Percentiles rank a stretch among this genome's conserved stretches.
These are phyloP conservation scores for Galerina sulciceps DNA, from an alignment of 768 basidiomycete species.

Conservation along the genomic window DNA sequence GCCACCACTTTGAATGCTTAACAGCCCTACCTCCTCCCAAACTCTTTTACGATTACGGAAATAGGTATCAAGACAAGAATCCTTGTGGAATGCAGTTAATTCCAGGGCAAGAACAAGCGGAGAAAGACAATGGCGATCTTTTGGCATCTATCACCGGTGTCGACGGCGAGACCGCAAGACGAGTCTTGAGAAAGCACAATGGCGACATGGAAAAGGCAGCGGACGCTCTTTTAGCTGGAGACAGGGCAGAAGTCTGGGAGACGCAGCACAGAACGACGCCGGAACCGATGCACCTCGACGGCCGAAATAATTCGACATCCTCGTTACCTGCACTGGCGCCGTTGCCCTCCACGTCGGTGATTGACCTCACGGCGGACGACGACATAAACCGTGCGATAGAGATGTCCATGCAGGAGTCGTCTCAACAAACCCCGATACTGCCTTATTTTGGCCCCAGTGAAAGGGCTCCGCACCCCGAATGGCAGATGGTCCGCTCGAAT, in stretches of 20 bases:
- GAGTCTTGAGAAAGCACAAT: slow-evolving; percentile 63
- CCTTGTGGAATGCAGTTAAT: slow-evolving; percentile 24
- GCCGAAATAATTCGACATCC: slow-evolving; percentile 15
- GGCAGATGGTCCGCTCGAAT: slow-evolving; percentile 74
- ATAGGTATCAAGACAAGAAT: too few relatives aligned
- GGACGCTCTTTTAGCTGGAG: slow-evolving; percentile 56
- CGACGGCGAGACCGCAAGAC: slow-evolving; percentile 51
- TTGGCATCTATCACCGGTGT: slow-evolving; percentile 37
- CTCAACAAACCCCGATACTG: slow-evolving; percentile 32
- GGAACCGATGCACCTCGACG: slow-evolving; percentile 29
- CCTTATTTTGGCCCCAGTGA: slow-evolving; percentile 62
- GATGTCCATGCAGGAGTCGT: slow-evolving; percentile 51
- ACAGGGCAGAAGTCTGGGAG: slow-evolving; percentile 38
- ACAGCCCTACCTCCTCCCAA: too few relatives aligned
- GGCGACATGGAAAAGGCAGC: slow-evolving; percentile 63
- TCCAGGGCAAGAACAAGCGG: slow-evolving; percentile 29
- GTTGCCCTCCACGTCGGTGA: slow-evolving; percentile 38
- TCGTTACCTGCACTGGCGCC: slow-evolving; percentile 5
- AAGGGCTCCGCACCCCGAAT: slow-evolving; percentile 64
- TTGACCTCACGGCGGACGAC: slow-evolving; percentile 67
- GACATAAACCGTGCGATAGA: slow-evolving; percentile 55
- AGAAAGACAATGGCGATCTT: slow-evolving; percentile 35
- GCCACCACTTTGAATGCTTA: too few relatives aligned
- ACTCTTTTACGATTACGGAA: too few relatives aligned
- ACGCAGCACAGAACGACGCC: slow-evolving; percentile 29